Percentiles rank a stretch among this genome's conserved stretches.
Evolutionary conservation across 148 eudicot species (phyloP).

Genomic region (Rhododendron williamsianum): DNA sequence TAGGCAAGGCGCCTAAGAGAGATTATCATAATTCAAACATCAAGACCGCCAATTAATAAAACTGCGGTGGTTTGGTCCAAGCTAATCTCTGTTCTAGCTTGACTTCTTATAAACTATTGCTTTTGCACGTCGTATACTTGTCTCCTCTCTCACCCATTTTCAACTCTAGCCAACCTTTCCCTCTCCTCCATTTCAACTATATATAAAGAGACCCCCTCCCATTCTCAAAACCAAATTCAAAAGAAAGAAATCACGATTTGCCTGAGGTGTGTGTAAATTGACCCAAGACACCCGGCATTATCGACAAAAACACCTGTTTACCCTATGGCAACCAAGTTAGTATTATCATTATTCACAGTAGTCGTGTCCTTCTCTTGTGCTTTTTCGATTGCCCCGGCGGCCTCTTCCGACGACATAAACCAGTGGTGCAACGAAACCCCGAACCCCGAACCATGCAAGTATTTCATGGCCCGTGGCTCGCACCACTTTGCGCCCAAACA

Average conservation of each 20-base stretch:
- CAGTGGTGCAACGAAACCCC: constrained; percentile 72
- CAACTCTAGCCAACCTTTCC: constrained; percentile 12
- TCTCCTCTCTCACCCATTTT: constrained; percentile 1
- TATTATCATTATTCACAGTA: neutral
- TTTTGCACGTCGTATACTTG: neutral
- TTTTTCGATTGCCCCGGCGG: neutral
- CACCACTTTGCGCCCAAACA: constrained; percentile 15
- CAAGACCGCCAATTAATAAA: too few species aligned
- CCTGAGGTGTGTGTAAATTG: neutral
- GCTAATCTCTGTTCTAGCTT: neutral
- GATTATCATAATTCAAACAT: neutral
- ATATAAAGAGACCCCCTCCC: neutral
- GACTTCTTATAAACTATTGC: neutral
- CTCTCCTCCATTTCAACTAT: neutral
- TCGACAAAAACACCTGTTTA: too few species aligned
- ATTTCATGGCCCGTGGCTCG: constrained; percentile 29
- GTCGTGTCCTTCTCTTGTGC: constrained; percentile 11
- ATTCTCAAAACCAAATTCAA: neutral
- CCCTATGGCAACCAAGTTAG: constrained; percentile 13
- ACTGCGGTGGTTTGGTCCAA: neutral
- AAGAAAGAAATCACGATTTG: neutral
- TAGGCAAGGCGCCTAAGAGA: neutral
- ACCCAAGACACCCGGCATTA: neutral
- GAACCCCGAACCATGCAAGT: constrained; percentile 50
- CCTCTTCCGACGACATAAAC: constrained; percentile 10